Conservation (phyloP, 306 rosid genomes). For the Fragaria nilgerrensis region DNA sequence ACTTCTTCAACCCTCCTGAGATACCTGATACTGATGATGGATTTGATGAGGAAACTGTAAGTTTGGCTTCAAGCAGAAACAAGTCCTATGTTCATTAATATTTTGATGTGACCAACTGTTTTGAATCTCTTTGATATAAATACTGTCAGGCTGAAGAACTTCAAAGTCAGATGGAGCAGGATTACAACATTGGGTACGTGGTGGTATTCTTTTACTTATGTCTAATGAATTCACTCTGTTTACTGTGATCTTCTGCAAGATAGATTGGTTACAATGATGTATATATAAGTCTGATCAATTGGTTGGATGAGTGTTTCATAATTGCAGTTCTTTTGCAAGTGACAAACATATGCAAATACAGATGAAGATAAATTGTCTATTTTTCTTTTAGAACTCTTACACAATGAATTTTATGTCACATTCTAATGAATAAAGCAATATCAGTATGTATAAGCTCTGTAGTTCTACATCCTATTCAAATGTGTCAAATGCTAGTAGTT, state of each 20-base stretch:
- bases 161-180: conserved; percentile 68
- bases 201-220: neutral
- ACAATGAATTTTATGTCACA: neutral
- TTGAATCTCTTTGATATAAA: neutral
- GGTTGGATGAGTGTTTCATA: neutral
- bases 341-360: conserved; percentile 3
- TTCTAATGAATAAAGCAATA: neutral
- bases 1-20: conserved; percentile 73
- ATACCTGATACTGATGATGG: conserved; percentile 84
- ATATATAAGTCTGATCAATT: neutral
- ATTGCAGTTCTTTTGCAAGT: neutral
- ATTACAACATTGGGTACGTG: conserved; percentile 76
- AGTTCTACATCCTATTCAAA: neutral
- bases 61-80: conserved; percentile 4
- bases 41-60: conserved; percentile 69
- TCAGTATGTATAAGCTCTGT: neutral
- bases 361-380: neutral
- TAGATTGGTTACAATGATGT: neutral
- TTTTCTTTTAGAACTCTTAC: neutral
- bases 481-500: conserved; percentile 9
- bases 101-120: neutral
- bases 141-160: conserved; percentile 68
- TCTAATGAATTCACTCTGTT: neutral
- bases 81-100: neutral
- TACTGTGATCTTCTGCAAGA: neutral